Evolutionary conservation across 768 basidiomycete species (phyloP).

Genomic region (Tylopilus sp.): DNA sequence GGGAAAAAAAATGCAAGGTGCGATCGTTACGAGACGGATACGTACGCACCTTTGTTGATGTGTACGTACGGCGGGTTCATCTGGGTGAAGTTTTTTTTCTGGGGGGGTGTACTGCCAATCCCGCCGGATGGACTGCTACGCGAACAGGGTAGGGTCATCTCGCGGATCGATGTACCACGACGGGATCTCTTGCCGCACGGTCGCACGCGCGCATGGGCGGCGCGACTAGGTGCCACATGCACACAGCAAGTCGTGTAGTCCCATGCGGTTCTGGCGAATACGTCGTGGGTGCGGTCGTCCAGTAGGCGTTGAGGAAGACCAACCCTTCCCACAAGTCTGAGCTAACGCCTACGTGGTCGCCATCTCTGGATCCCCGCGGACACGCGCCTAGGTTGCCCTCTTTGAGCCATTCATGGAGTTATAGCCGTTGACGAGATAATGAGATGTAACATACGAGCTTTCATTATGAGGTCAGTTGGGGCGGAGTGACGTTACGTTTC

Average conservation of each 20-base stretch:
- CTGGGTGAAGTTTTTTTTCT: not conserved
- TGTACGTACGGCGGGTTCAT: constrained; percentile 8
- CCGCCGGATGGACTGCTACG: constrained; percentile 2
- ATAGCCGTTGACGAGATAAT: constrained; percentile 19
- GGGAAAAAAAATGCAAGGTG: not conserved
- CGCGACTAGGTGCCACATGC: no score
- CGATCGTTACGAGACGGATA: constrained; percentile 8
- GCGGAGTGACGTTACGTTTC: constrained; percentile 18
- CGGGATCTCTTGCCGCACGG: not conserved
- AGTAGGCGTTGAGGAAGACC: not conserved
- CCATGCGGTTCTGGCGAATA: not conserved
- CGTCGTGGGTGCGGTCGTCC: constrained; percentile 2
- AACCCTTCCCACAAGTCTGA: constrained; percentile 26
- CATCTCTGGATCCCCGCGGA: constrained; percentile 22
- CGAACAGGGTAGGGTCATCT: not conserved
- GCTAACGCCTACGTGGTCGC: constrained; percentile 17
- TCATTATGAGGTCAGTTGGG: constrained; percentile 9
- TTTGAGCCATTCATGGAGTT: constrained; percentile 6
- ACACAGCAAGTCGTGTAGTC: not conserved
- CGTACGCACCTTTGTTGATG: constrained; percentile 1
- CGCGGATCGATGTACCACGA: constrained; percentile 14
- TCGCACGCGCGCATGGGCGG: constrained; percentile 7
- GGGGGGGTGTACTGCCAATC: not conserved
- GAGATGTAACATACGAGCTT: constrained; percentile 11
- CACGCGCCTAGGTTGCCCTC: not conserved